Percentiles rank a stretch among this genome's conserved stretches.
These are phyloP conservation scores for Tolypocladium ophioglossoides DNA, from an alignment of 2,329 filamentous ascomycete species.

Conservation along the genomic window DNA sequence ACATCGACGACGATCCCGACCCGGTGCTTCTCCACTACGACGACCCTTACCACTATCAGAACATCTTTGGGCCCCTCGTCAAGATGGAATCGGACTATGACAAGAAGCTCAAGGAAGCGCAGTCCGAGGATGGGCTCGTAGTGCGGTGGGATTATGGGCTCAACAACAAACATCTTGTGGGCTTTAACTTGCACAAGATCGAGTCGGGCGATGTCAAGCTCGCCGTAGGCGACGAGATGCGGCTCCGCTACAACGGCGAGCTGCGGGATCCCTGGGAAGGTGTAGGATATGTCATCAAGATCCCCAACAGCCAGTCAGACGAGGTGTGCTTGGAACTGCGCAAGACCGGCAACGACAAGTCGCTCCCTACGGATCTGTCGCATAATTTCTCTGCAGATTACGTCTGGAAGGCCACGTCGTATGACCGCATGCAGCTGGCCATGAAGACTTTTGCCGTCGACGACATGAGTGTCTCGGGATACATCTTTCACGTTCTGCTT, in stretches of 20 bases:
- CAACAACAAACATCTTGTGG: slow-evolving; percentile 95
- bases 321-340: slow-evolving; percentile 93
- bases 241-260: slow-evolving; percentile 91
- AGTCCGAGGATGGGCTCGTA: slow-evolving; percentile 89
- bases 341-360: slow-evolving; percentile 91
- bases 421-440: slow-evolving; percentile 96
- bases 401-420: slow-evolving; percentile 98
- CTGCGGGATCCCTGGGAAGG: slow-evolving; percentile 89
- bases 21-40: slow-evolving; percentile 91
- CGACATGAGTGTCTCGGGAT: slow-evolving; percentile 96
- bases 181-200: slow-evolving; percentile 91
- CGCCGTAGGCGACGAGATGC: slow-evolving; percentile 97
- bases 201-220: slow-evolving; percentile 97
- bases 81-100: slow-evolving; percentile 99
- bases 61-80: slow-evolving; percentile 93
- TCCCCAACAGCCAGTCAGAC: slow-evolving; percentile 97
- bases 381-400: slow-evolving; percentile 98
- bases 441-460: slow-evolving; percentile 99
- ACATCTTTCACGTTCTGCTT: slow-evolving; percentile 94
- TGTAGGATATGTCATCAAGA: slow-evolving; percentile 98
- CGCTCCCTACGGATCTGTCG: slow-evolving; percentile 88
- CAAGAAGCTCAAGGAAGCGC: slow-evolving; percentile 95
- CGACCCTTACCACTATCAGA: slow-evolving; percentile 97
- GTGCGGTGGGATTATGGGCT: slow-evolving; percentile 92
- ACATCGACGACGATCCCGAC: slow-evolving; percentile 88